Evolutionary conservation across 2,329 filamentous ascomycete species (phyloP), one percentile per base, ranked within the genome.

Genomic region (Colletotrichum abscissum): DNA sequence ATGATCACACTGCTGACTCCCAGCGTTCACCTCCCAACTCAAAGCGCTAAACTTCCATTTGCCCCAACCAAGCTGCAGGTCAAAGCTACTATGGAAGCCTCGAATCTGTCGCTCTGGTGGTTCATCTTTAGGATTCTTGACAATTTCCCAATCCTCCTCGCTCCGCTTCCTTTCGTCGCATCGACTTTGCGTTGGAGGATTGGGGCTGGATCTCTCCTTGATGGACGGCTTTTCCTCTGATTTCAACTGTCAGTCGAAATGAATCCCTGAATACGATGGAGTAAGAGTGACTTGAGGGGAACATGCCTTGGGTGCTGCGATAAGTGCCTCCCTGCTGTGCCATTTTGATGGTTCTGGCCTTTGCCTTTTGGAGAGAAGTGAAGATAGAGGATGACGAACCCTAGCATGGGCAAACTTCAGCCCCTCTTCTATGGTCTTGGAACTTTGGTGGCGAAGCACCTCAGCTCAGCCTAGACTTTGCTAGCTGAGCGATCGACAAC

Each of bases 1-100:
- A n/a, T 49, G 16, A 49, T 49, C 42, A 11, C 42, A 49, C 19
- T 38, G 12, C 49, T 22, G 46, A 16, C n/a, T 56, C 8, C 49
- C 49, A 24, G 22, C 35, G 2, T 28, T 49, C 52, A 49, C 16
- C 7, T 57, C 52, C 52, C 54, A 66, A n/a, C 35, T 46, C 5
- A 66, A 2, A 4, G 42, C 9, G 19, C 33, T 30, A 2, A 26
- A 42, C 24, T 14, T 46, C 63, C 63, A 58, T 6, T 54, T 33
- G n/a, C 63, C 63, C 63, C 63, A 66, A 16, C 63, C 63, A 11
- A 66, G 24, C 63, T 33, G 35, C 16, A 66, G 33, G 11, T 58
- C 24, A 11, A 66, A 66, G 6, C 54, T 49, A 24, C 54, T 66
- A 6, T 24, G 56, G 24, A 66, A 42, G 2, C 52, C 22, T 19